Conservation (phyloP, 805 yeast genomes). For the Saturnispora hagleri region DNA sequence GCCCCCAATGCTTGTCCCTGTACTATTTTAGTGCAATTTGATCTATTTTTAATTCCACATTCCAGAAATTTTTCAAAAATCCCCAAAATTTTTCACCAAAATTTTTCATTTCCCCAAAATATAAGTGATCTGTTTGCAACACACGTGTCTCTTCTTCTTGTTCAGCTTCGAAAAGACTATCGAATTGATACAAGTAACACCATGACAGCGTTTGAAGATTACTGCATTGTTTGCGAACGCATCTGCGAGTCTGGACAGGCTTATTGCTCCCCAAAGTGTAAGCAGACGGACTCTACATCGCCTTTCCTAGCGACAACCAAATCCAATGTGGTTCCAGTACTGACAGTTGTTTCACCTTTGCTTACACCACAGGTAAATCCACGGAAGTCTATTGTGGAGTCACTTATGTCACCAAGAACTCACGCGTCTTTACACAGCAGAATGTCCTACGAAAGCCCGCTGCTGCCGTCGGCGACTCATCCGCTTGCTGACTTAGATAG, state of each 20-base stretch:
- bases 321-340: conserved; percentile 7
- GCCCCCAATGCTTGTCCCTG: not conserved
- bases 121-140: not conserved
- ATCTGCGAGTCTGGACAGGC: conserved; percentile 24
- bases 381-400: conserved; percentile 8
- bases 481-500: conserved; percentile 21
- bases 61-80: not conserved
- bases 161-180: not conserved
- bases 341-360: conserved; percentile 23
- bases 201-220: conserved; percentile 34
- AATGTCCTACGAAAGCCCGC: conserved; percentile 26
- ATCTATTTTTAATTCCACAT: conserved; percentile 3
- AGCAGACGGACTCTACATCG: conserved; percentile 20
- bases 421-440: conserved; percentile 12
- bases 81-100: not conserved
- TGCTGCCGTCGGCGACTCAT: conserved; percentile 17
- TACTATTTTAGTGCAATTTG: not conserved
- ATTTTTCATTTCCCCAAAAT: not conserved
- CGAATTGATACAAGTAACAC: not conserved
- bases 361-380: conserved; percentile 23
- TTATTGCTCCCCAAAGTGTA: conserved; percentile 28
- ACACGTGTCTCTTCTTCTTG: not conserved
- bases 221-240: conserved; percentile 30
- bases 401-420: conserved; percentile 19
- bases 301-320: conserved; percentile 18